These are phyloP conservation scores for Aureobasidium musti DNA, from an alignment of 2,329 filamentous ascomycete species.

Conservation along the genomic window DNA sequence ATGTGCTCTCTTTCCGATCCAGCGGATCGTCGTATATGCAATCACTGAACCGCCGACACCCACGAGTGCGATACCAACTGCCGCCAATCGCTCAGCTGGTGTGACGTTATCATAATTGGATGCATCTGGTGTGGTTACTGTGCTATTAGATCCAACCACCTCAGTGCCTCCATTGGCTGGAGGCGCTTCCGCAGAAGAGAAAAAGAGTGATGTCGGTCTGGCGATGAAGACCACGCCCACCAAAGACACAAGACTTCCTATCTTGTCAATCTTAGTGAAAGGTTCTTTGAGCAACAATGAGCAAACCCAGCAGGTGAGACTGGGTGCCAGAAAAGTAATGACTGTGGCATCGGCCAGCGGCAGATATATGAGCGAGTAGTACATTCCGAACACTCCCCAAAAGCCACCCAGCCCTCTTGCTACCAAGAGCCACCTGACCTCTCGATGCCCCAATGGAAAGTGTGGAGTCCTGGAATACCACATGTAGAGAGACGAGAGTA, in stretches of 20 bases:
- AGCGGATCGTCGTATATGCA: conserved; percentile 73
- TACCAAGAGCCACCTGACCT: conserved; percentile 68
- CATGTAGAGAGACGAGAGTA: conserved; percentile 72
- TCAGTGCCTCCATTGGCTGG: conserved; percentile 42
- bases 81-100: conserved; percentile 65
- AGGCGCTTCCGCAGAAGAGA: conserved; percentile 35
- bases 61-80: conserved; percentile 70
- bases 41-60: conserved; percentile 75
- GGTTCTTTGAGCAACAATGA: conserved; percentile 74
- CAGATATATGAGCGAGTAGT: conserved; percentile 72
- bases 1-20: conserved; percentile 78
- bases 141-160: conserved; percentile 38
- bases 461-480: conserved; percentile 66
- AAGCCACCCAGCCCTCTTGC: conserved; percentile 69
- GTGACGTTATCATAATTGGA: conserved; percentile 52
- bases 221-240: conserved; percentile 82
- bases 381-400: conserved; percentile 78
- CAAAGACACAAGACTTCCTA: conserved; percentile 73
- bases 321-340: conserved; percentile 82
- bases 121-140: conserved; percentile 36
- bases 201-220: conserved; percentile 63
- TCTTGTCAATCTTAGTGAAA: conserved; percentile 74
- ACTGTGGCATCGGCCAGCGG: conserved; percentile 86
- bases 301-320: conserved; percentile 76
- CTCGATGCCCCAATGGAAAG: conserved; percentile 68